Conservation (phyloP, 1,284 basidiomycete species). For the Wallemia hederae region DNA sequence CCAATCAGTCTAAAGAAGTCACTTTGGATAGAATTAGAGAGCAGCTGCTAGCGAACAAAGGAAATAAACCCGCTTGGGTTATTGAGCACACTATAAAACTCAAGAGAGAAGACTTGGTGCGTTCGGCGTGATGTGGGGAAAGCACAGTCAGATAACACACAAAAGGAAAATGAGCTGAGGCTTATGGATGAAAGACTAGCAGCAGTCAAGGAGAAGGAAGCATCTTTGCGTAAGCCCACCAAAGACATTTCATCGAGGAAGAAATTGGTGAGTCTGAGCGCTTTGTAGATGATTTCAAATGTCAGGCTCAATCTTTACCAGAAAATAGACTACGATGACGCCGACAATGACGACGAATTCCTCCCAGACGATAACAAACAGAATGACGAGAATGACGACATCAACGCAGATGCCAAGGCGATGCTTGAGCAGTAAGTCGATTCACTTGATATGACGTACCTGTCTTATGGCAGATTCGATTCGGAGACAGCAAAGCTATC, state of each 20-base stretch:
- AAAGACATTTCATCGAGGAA: constrained; percentile 5
- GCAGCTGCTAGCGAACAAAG: constrained; percentile 16
- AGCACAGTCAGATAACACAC: constrained; percentile 18
- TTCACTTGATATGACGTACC: not conserved
- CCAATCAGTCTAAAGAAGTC: constrained; percentile 33
- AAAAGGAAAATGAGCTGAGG: constrained; percentile 32
- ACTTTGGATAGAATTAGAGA: constrained; percentile 20
- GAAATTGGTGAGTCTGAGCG: constrained; percentile 8
- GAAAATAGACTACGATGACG: constrained; percentile 2
- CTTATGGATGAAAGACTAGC: constrained; percentile 28
- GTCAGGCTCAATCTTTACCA: not conserved
- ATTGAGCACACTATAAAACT: constrained; percentile 40
- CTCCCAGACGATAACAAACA: constrained; percentile 30
- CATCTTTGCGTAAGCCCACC: not conserved
- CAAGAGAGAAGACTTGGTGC: constrained; percentile 27
- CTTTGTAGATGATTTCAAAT: constrained; percentile 1
- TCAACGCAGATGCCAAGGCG: constrained; percentile 46
- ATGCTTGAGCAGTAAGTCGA: constrained; percentile 41
- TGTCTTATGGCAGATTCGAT: constrained; percentile 8
- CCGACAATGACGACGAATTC: constrained; percentile 25
- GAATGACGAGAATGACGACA: constrained; percentile 19
- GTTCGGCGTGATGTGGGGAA: not conserved
- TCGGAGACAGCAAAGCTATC: constrained; percentile 4
- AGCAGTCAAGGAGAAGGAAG: constrained; percentile 28
- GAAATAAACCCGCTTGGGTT: constrained; percentile 45